A percentile compares a stretch with the other conserved stretches of the same genome.
phyloP scores from a whole-genome alignment of 495 filamentous ascomycete genomes.

The Podospora bellae-mahoneyi region DNA sequence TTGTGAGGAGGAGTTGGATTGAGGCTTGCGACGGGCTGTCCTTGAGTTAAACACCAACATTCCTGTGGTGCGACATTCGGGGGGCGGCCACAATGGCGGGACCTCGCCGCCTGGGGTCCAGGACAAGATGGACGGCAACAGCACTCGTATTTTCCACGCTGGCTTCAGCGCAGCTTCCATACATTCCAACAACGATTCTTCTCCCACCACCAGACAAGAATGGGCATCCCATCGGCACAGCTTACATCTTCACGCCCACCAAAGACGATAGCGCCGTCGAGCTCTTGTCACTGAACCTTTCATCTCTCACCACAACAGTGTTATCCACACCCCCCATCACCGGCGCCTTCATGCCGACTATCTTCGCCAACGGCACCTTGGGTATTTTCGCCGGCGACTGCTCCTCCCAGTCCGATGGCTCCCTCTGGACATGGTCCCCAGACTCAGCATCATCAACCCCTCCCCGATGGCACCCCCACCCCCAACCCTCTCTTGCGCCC shows the following conservation, averaged over 20 bases:
- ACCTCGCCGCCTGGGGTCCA: not conserved
- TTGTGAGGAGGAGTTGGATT: not conserved
- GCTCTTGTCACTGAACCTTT: constrained; percentile 54
- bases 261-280: constrained; percentile 37
- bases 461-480: constrained; percentile 27
- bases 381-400: constrained; percentile 71
- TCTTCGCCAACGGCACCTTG: constrained; percentile 64
- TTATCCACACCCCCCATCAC: constrained; percentile 19
- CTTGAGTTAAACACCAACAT: not conserved
- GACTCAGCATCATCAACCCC: constrained; percentile 14
- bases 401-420: constrained; percentile 32
- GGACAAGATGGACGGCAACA: not conserved
- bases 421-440: constrained; percentile 39
- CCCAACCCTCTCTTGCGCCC: constrained; percentile 34
- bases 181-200: constrained; percentile 69
- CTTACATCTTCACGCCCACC: constrained; percentile 57
- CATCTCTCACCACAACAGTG: constrained; percentile 29
- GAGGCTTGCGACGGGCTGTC: not conserved
- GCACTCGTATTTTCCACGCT: not conserved
- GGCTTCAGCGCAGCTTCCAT: constrained; percentile 54
- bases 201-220: constrained; percentile 34
- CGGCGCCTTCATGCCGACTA: constrained; percentile 58
- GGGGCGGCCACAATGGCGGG: not conserved
- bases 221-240: constrained; percentile 16
- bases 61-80: not conserved